Base-by-base conservation (phyloP, 805 yeast species). In the Yarrowia divulgata region DNA sequence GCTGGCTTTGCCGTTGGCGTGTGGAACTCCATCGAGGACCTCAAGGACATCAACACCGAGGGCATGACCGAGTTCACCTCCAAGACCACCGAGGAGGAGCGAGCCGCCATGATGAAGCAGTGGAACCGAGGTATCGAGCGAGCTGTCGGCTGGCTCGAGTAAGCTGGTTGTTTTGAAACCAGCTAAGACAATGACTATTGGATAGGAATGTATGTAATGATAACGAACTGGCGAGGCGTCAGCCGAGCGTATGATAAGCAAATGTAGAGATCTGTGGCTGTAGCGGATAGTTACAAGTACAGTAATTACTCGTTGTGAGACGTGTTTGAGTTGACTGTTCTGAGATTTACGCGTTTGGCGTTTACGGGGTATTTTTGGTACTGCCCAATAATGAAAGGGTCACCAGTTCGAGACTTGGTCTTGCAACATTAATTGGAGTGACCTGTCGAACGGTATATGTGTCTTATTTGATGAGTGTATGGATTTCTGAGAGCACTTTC, bases 51-150 rank as follows among this genome's bases (percentile, higher is more conserved):
- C 66, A 74, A 72, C 50, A 72, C 75, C 18, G 74, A 71, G 46
- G 78, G 77, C 40, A 75, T 73, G 48, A 73, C 73, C 9, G 76
- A 68, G 42, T 76, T 75, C 64, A 42, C 55, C 52, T 70, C 77
- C 52, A 54, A 70, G 71, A 82, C 89, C 70, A 89, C 85, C 73
- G 81, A 81, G 10, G 87, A 85, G 67, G 81, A 85, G 75, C 84
- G 97, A 74, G 82, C 87, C 70, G 83, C 81, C 73, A 79, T 79
- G 73, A 90, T 94, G 90, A 81, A 81, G 64, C 80, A 88, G 72
- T 93, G 98, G 98, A 91, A 90, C 76, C 84, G 85, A 55, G 98
- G 97, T 1, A 87, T 93, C 23, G 88, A 86, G 74, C 85, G 96
- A 74, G 89, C 97, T 39, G 84, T 80, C 71, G 93, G 92, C 55